Conservation (phyloP, 202 grass and related monocot genomes). For the Schoenoplectus tabernaemontani region DNA sequence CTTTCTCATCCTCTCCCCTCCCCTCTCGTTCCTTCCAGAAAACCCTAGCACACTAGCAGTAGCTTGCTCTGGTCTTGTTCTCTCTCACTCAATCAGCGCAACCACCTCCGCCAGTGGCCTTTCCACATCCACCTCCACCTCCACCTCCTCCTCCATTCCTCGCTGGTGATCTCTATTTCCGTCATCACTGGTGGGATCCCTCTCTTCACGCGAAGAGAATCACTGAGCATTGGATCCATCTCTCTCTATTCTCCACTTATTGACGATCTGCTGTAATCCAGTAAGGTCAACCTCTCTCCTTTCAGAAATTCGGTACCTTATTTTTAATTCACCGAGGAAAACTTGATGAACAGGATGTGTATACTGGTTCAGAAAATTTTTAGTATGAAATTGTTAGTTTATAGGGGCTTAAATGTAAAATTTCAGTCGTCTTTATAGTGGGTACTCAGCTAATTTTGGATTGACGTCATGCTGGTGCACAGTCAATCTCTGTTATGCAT, state of each 20-base stretch:
- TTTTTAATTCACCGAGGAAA: background rate
- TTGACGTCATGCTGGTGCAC: background rate
- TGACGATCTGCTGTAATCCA: background rate
- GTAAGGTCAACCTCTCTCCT: background rate
- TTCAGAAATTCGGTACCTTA: background rate
- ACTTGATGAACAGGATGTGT: background rate
- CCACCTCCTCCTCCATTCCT: too few species aligned
- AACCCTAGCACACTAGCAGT: too few species aligned
- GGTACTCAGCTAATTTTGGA: background rate
- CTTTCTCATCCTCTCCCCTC: too few species aligned
- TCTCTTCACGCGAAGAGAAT: too few species aligned
- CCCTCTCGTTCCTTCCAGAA: background rate
- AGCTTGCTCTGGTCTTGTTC: too few species aligned
- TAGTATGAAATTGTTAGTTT: background rate
- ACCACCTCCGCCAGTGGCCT: too few species aligned
- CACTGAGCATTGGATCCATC: too few species aligned
- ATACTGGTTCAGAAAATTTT: background rate
- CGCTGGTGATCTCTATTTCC: too few species aligned
- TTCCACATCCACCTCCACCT: too few species aligned
- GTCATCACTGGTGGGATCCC: too few species aligned
- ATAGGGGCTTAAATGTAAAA: background rate
- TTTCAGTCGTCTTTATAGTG: background rate
- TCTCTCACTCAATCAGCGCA: too few species aligned
- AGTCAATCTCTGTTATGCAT: background rate
- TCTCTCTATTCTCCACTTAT: background rate